A percentile compares a stretch with the other conserved stretches of the same genome.
These are phyloP conservation scores for Dovyalis caffra DNA, from an alignment of 345 rosid genomes.

Conservation along the genomic window DNA sequence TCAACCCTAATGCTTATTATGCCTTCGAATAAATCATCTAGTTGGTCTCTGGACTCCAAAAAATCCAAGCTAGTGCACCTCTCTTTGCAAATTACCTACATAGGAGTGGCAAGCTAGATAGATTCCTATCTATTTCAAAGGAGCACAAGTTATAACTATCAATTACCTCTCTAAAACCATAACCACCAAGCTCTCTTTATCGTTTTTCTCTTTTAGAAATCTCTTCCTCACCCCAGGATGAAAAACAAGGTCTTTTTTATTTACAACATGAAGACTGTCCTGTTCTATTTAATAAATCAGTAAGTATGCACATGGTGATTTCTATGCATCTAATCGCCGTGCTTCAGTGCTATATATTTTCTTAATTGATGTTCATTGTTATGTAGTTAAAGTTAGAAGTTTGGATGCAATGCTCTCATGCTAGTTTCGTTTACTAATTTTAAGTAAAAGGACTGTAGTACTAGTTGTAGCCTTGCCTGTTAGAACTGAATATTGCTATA, in stretches of 20 bases:
- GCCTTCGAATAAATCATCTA: conserved; percentile 11
- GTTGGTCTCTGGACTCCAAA: conserved; percentile 20
- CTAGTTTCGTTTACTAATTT: too few relatives aligned
- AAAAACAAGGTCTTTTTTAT: conserved; percentile 38
- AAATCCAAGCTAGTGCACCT: conserved; percentile 16
- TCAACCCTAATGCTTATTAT: conserved; percentile 9
- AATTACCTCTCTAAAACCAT: conserved; percentile 46
- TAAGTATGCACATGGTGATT: too few relatives aligned
- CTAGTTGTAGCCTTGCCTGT: too few relatives aligned
- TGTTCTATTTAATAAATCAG: too few relatives aligned
- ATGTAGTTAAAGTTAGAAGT: too few relatives aligned
- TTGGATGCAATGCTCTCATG: too few relatives aligned
- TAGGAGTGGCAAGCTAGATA: conserved; percentile 12
- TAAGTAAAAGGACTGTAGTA: too few relatives aligned
- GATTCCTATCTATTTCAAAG: not conserved
- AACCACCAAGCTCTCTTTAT: conserved; percentile 48
- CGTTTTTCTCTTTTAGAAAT: conserved; percentile 46
- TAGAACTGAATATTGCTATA: too few relatives aligned
- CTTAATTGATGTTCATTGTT: too few relatives aligned
- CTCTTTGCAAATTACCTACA: conserved; percentile 38
- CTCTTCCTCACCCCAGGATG: conserved; percentile 56
- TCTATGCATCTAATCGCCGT: too few relatives aligned
- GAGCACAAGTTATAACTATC: not conserved
- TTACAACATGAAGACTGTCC: too few relatives aligned
- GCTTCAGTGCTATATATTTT: too few relatives aligned